phyloP scores from a whole-genome alignment of 148 eudicot species.

The Silene conica region DNA sequence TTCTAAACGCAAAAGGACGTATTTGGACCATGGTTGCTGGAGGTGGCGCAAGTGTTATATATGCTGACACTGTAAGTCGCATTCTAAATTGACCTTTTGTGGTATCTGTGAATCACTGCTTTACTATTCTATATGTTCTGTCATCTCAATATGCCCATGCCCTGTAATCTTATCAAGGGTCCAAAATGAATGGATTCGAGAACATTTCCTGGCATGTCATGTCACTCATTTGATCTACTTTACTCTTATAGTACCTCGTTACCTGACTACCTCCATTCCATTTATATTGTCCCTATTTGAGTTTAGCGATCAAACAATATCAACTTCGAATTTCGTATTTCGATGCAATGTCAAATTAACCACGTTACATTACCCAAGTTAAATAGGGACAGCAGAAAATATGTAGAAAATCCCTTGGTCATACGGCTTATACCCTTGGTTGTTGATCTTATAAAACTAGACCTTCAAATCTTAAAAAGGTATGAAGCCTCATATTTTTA shows the following conservation, averaged over 20 bases:
- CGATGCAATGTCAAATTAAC: too few relatives aligned
- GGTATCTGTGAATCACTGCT: neutral
- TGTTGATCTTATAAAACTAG: too few relatives aligned
- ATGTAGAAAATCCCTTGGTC: too few relatives aligned
- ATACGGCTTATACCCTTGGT: too few relatives aligned
- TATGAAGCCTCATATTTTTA: too few relatives aligned
- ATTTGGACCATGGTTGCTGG: constrained; percentile 98
- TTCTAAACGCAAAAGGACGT: constrained; percentile 81
- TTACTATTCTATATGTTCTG: neutral
- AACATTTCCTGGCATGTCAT: neutral
- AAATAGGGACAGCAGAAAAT: too few relatives aligned
- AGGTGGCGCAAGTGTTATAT: constrained; percentile 94
- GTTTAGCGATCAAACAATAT: too few relatives aligned
- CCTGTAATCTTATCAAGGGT: neutral
- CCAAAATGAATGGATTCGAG: neutral
- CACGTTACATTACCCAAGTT: too few relatives aligned
- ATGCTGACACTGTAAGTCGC: constrained; percentile 76
- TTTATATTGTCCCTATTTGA: too few relatives aligned
- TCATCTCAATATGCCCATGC: neutral
- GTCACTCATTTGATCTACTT: neutral
- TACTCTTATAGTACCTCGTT: neutral
- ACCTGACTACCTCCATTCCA: too few relatives aligned
- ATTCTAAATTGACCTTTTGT: neutral
- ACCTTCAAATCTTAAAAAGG: too few relatives aligned
- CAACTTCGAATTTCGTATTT: too few relatives aligned